Base-by-base conservation (phyloP, 352 stramenopile species). In the Phytophthora cryptogea region DNA sequence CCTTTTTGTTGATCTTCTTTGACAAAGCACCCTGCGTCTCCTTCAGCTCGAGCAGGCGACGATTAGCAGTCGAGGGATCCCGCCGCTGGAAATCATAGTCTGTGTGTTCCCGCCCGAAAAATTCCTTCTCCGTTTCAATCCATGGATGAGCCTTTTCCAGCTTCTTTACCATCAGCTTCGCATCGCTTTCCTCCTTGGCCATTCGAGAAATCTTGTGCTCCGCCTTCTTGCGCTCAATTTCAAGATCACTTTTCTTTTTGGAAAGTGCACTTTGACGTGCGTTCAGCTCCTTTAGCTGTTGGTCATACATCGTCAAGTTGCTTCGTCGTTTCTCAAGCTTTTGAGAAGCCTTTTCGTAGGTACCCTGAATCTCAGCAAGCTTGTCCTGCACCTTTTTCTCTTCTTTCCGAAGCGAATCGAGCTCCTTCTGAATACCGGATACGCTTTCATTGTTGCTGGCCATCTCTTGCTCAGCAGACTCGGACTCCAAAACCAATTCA, bases 1-100 rank as follows among this genome's bases (percentile, higher is more conserved):
- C 97, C 65, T 99, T 99, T 72, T 99, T 99, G 81, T 99, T 99
- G 59, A 99, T 98, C 66, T 99, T 99, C 68, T 98, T 98, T 0
- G 80, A 95, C 41, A 99, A 69, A 37, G 80, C 80, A 23, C 89
- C 90, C 69, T 99, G 97, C 37, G 95, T 95, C 62, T 88, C 80
- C 72, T 99, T 95, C 1, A 99, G 65, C 28, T 90, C 79, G 41
- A 97, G 65, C 2, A 99, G 71, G 37, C 96, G 79, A 11, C 82
- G 77, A 59, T 89, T 92, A 13, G 94, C 94, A 27, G 78, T 88
- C 1, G 79, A 76, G 8, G 92, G 86, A 66, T 99, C 88, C 4
- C 78, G 79, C 8, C 85, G 80, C 55, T 92, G 78, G 59, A 99
- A 99, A 67, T 99, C 97, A 63, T 99, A 99, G 70, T 99, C 97